Evolutionary conservation across 176 grass and related monocot species (phyloP), one percentile per base, ranked within the genome.

Genomic region (Oryza punctata): DNA sequence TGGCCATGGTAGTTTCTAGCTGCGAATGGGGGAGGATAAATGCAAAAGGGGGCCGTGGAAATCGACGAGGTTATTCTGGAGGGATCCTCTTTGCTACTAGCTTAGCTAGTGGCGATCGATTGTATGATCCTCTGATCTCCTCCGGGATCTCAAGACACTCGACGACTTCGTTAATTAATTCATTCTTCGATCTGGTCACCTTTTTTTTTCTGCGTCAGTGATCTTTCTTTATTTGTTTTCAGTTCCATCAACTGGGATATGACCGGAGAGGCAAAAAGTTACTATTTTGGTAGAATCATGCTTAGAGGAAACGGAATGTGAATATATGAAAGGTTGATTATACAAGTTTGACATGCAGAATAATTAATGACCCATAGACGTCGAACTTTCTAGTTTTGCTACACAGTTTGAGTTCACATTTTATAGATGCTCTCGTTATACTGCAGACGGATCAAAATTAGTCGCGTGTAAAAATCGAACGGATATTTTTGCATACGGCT

Each of bases 61-160:
- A 37, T 12, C 60, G 23, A n/a, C n/a, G 64, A 18, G 52, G 54
- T 76, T 44, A 40, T 82, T 87, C 65, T 77, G 11, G 72, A 87
- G 9, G 29, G 66, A 63, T 52, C 76, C 28, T 28, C 40, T 60
- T 66, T n/a, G 41, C n/a, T 57, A 57, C n/a, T 57, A 57, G 18
- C 19, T 9, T 21, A 50, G 47, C 12, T 3, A 15, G 47, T 57
- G 52, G 52, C 52, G 52, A 57, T n/a, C 52, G 52, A 54, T n/a
- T 21, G 7, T 57, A n/a, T 57, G 15, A 52, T 52, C 49, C 15
- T 19, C 49, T 15, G 1, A 52, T 9, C 23, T 49, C 29, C 14
- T 10, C 23, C 8, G 66, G 23, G 52, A 21, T 3, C 72, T 43
- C 4, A 68, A 12, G 67, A 40, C 18, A 40, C 19, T 18, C 8